phyloP scores from a whole-genome alignment of 768 basidiomycete species.

The Phaffia tasmanica region DNA sequence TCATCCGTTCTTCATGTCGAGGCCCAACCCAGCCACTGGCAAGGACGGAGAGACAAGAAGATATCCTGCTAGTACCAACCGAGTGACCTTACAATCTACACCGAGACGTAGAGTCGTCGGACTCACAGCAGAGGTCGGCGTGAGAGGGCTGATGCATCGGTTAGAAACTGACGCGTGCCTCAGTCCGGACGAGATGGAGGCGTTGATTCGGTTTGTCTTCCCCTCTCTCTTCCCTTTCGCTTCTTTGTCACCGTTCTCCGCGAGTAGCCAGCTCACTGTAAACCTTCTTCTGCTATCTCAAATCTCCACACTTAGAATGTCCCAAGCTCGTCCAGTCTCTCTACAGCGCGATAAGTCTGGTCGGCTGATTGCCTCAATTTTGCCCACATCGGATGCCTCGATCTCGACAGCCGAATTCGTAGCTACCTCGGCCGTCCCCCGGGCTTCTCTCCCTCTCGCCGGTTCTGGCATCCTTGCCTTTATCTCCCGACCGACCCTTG shows the following conservation, averaged over 20 bases:
- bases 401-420: not conserved
- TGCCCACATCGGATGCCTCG: conserved; percentile 1
- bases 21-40: not conserved
- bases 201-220: conserved; percentile 8
- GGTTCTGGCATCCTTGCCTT: conserved; percentile 24
- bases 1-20: conserved; percentile 18
- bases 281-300: not conserved
- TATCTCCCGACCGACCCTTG: conserved; percentile 14
- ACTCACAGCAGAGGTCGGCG: conserved; percentile 14
- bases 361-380: conserved; percentile 7
- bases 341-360: conserved; percentile 10
- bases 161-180: conserved; percentile 14
- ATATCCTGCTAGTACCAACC: conserved; percentile 22
- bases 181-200: conserved; percentile 14
- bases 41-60: not conserved
- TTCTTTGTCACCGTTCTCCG: too few species aligned
- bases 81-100: not conserved
- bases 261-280: too few species aligned
- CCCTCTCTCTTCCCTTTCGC: not conserved
- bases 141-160: conserved; percentile 17
- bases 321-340: conserved; percentile 12
- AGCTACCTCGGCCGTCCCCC: conserved; percentile 1
- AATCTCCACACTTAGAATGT: conserved; percentile 3
- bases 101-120: conserved; percentile 3
- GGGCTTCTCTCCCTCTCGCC: conserved; percentile 3